Base-by-base conservation (phyloP, 306 rosid species). In the Lablab purpureus region DNA sequence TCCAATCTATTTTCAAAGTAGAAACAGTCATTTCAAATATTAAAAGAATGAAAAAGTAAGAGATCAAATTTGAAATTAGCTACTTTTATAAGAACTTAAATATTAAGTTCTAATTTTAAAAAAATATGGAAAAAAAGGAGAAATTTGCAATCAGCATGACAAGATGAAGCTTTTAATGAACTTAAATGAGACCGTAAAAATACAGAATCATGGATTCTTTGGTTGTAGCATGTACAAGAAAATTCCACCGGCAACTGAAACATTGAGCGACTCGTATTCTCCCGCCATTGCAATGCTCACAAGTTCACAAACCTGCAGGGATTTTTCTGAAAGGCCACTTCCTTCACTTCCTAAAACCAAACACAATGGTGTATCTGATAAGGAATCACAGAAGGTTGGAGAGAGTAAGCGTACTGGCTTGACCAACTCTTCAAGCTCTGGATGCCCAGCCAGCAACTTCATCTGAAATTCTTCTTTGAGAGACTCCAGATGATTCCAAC, bases 181-280 rank as follows among this genome's bases (percentile, higher is more conserved):
- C 56, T 32, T 62, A 36, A 79, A 51, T 63, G 43, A 49, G 43
- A 22, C 27, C 2, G 7, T 49, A 9, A 10, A 66, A 62, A 43
- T 67, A 59, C 54, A 46, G 30, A 82, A 45, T 85, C 82, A 85
- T 69, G 25, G 67, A 60, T 66, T 69, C 47, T 85, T 70, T 37
- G 74, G 70, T 41, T 85, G 88, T 17, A 94, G 90, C 92, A 88
- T 88, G 81, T 91, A 89, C 88, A 94, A 75, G 92, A 94, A 89
- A 86, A 94, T 94, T 68, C 99, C 97, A 79, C 99, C 99, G 1
- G 99, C 99, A 84, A 94, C 99, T 28, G 99, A 87, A 80, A 94
- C 99, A 84, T 94, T 94, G 76, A 94, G 97, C 8, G 97, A 94
- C 80, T 94, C 99, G 50, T 89, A 92, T 41, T 89, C 87, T 49